phyloP scores from a whole-genome alignment of 768 basidiomycete genomes.

The Chlorophyllum brunneum region DNA sequence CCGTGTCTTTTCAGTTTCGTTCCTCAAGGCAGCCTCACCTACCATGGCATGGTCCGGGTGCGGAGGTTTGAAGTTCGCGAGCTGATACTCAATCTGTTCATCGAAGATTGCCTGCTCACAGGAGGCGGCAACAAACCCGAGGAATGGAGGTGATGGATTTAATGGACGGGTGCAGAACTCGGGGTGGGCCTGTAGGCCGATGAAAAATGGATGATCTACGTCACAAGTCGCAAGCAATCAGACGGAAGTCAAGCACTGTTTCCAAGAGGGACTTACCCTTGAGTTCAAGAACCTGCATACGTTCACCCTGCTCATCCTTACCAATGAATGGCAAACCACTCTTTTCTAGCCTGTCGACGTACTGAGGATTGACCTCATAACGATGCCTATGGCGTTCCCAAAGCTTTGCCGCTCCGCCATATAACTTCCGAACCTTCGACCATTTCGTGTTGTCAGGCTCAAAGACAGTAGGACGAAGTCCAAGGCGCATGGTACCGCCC shows the following conservation, averaged over 20 bases:
- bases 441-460: constrained; percentile 61
- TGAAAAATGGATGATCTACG: constrained; percentile 88
- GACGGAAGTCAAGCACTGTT: not conserved
- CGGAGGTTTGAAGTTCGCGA: constrained; percentile 59
- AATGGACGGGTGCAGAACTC: constrained; percentile 98
- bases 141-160: constrained; percentile 96
- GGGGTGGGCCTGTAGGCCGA: constrained; percentile 94
- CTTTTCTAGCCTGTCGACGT: constrained; percentile 64
- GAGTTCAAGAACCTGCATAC: constrained; percentile 96
- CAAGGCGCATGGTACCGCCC: constrained; percentile 99
- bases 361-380: constrained; percentile 90
- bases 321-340: constrained; percentile 71
- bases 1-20: constrained; percentile 17
- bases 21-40: constrained; percentile 53
- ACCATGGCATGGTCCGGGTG: constrained; percentile 78
- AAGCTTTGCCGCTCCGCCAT: constrained; percentile 74
- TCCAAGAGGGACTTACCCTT: constrained; percentile 46
- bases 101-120: constrained; percentile 47
- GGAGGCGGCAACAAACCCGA: constrained; percentile 90
- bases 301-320: constrained; percentile 92
- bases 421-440: constrained; percentile 74
- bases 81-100: constrained; percentile 71
- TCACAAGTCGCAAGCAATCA: constrained; percentile 2
- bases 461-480: constrained; percentile 94
- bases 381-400: constrained; percentile 98